Conservation (phyloP, 805 yeast species). For the Debaryomyces castellii region DNA sequence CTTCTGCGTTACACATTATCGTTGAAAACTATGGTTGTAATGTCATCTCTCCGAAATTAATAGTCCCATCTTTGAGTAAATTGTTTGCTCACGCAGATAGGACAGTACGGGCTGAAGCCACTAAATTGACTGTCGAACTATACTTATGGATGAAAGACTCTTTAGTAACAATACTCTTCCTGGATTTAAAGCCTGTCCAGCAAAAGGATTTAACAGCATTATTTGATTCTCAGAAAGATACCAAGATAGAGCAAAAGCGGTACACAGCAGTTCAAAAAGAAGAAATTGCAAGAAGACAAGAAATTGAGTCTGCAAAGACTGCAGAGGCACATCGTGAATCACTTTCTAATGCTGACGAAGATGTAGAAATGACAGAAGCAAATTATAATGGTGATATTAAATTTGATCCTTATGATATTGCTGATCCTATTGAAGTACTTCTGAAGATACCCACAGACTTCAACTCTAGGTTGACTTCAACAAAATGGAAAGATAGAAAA, state of each 20-base stretch:
- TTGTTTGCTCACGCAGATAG: conserved; percentile 84
- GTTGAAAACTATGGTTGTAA: conserved; percentile 63
- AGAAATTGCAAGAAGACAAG: conserved; percentile 26
- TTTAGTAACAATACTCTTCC: conserved; percentile 58
- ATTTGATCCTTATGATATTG: conserved; percentile 68
- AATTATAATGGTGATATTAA: conserved; percentile 6
- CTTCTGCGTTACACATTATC: conserved; percentile 55
- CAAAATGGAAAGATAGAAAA: conserved; percentile 91
- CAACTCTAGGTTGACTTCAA: conserved; percentile 49
- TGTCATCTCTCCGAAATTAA: conserved; percentile 55
- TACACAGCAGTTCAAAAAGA: conserved; percentile 53
- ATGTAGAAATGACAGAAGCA: conserved; percentile 32
- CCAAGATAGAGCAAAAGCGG: conserved; percentile 46
- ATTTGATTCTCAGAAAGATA: conserved; percentile 52
- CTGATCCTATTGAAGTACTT: conserved; percentile 68
- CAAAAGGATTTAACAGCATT: conserved; percentile 76
- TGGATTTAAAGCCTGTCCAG: conserved; percentile 85
- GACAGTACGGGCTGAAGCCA: conserved; percentile 79
- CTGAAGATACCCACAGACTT: conserved; percentile 67
- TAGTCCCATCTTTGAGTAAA: conserved; percentile 59
- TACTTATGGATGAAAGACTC: conserved; percentile 72
- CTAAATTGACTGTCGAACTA: conserved; percentile 63
- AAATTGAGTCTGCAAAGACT: conserved; percentile 11
- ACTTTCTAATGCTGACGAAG: conserved; percentile 16
- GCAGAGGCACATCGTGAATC: conserved; percentile 13